Base-by-base conservation (phyloP, 352 stramenopile genomes). In the Phytophthora idaei region DNA sequence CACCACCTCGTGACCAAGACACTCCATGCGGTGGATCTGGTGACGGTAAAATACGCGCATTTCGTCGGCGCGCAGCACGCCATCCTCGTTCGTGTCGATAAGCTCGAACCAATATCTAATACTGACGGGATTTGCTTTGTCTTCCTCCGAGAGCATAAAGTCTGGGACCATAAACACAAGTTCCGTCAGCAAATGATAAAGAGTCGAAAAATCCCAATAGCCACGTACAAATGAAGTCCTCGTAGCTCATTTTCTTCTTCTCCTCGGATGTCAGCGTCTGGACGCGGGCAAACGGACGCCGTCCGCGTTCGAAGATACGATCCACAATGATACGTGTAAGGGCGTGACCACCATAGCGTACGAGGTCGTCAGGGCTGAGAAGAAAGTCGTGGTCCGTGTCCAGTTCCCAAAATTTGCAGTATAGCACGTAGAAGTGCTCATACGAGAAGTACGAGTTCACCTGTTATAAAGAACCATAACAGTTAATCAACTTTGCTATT, bases 341-440 rank as follows among this genome's bases (percentile, higher is more conserved):
- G 44, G 85, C 81, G 60, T 96, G 88, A 49, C 83, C 84, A 6
- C 86, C 88, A 73, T 96, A 96, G 42, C 88, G 85, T 49, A 92
- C 81, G 55, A 96, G 79, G 57, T 96, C 88, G 55, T 96, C 88
- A 29, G 75, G 83, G 50, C 80, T 93, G 36, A 96, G 73, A 27
- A 92, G 69, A 58, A 96, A 96, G 57, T 96, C 88, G 69, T 94
- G 88, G 57, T 96, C 88, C 48, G 96, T 94, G 82, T 99, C 98
- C 25, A 99, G 89, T 70, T 99, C 98, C 96, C 97, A 99, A 67
- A 99, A 99, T 69, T 98, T 97, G 81, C 97, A 99, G 78, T 99
- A 99, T 36, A 99, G 74, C 52, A 99, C 97, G 78, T 99, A 99
- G 68, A 99, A 99, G 77, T 99, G 97, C 82, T 99, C 97, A 77